Evolutionary conservation across 768 basidiomycete species (phyloP).

Genomic region (Zangia roseola): DNA sequence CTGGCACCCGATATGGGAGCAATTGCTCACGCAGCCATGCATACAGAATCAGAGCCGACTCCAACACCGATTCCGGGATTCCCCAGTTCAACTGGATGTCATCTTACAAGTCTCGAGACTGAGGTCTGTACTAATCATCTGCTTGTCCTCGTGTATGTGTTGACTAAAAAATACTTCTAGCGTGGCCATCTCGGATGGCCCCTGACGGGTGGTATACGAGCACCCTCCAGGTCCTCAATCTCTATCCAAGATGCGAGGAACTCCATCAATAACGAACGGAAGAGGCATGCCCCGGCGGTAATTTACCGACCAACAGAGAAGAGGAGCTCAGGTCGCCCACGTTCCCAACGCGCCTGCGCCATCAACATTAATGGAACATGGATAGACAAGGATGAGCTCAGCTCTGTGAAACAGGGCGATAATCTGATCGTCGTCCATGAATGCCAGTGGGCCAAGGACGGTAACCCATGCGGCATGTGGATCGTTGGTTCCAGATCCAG

Average conservation of each 20-base stretch:
- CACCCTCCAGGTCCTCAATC: not conserved
- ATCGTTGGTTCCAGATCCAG: slow-evolving; percentile 2
- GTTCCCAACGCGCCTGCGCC: not conserved
- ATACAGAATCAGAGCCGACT: not conserved
- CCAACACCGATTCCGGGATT: not conserved
- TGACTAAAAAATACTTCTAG: not conserved
- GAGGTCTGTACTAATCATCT: not conserved
- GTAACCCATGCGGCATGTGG: slow-evolving; percentile 10
- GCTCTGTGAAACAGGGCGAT: not conserved
- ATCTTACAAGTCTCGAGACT: not conserved
- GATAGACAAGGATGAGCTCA: slow-evolving; percentile 7
- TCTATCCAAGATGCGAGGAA: not conserved
- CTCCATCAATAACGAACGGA: not conserved
- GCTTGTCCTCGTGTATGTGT: not conserved
- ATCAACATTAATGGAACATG: not conserved
- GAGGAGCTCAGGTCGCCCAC: not conserved
- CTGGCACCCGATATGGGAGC: not conserved
- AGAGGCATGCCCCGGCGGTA: not conserved
- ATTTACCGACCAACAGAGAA: not conserved
- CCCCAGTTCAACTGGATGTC: not conserved
- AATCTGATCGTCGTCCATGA: slow-evolving; percentile 4
- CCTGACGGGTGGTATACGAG: not conserved
- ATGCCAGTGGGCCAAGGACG: slow-evolving; percentile 5
- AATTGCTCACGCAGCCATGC: not conserved
- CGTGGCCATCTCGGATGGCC: too few relatives aligned